Base-by-base conservation (phyloP, 306 rosid species). In the Canavalia ensiformis region DNA sequence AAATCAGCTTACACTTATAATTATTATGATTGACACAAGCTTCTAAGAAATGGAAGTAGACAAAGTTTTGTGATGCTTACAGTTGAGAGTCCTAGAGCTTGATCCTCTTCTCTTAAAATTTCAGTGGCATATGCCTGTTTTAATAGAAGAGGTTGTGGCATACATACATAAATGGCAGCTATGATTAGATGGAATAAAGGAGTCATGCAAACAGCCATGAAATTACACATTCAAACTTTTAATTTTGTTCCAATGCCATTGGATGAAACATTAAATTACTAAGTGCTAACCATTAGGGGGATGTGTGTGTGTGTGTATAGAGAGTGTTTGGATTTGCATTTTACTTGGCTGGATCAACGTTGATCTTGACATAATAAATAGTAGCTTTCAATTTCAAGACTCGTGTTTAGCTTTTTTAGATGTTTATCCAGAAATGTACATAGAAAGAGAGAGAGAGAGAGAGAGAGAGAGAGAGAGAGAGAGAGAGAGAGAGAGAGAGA, bases 91-190 rank as follows among this genome's bases (percentile, higher is more conserved):
- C 97, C 97, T 73, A 94, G 29, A 60, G 98, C 88, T 74, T 94
- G 98, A 56, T 92, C 75, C 66, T 95, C 97, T 9, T 88, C 94
- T 67, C 87, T 81, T n/a, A 88, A 87, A 39, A 88, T 84, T 84
- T 92, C 97, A 66, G 85, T 68, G 57, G 94, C 81, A 87, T 92
- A 95, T 70, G 98, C 98, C 98, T 95, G 83, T 68, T 50, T 68
- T 50, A 11, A 79, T 49, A n/a, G 7, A 59, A 55, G 3, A 86
- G 67, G 51, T 78, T 65, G 54, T 56, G 28, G 11, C 6, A 68
- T 13, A 45, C 35, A 66, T 1, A 67, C 29, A 7, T 50, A 39
- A 62, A 29, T 12, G 12, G 0, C n/a, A 39, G 70, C 29, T 35
- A 5, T 63, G 13, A 37, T 63, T 60, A 10, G 30, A 63, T 34